These are phyloP conservation scores for Rhexocercosporidium sp. DNA, from an alignment of 2,329 filamentous ascomycete genomes.

Conservation along the genomic window DNA sequence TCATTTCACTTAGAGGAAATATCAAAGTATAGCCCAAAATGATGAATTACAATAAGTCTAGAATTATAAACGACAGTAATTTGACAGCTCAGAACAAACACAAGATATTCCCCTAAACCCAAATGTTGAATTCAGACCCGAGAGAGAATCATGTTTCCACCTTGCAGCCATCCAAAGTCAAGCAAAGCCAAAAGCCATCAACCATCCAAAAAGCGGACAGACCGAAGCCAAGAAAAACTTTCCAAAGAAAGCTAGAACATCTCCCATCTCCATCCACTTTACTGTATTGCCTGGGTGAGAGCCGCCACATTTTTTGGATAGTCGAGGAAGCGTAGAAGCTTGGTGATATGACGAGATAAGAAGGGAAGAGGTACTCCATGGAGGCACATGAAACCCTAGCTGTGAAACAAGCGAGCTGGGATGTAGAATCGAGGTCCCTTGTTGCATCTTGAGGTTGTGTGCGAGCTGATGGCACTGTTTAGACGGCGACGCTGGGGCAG, in stretches of 20 bases:
- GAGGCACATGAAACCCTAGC: not conserved
- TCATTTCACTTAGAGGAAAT: not conserved
- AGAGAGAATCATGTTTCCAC: not conserved
- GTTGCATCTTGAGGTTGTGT: not conserved
- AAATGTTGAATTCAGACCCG: constrained; percentile 11
- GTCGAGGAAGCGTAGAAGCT: not conserved
- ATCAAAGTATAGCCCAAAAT: not conserved
- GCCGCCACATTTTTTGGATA: too few relatives aligned
- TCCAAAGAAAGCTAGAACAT: too few relatives aligned
- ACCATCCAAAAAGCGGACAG: not conserved
- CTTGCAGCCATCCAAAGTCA: not conserved
- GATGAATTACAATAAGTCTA: constrained; percentile 1
- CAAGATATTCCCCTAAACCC: not conserved
- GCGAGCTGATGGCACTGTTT: not conserved
- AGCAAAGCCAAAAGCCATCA: not conserved
- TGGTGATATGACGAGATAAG: not conserved
- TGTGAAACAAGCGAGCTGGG: not conserved
- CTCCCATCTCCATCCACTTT: too few relatives aligned
- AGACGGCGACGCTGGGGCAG: constrained; percentile 19
- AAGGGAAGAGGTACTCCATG: not conserved
- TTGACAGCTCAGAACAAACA: not conserved
- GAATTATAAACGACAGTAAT: constrained; percentile 7
- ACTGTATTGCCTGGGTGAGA: too few relatives aligned
- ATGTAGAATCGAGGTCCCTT: not conserved
- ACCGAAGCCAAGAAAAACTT: not conserved